Conservation (phyloP, 345 rosid genomes). For the Aquilaria sinensis region DNA sequence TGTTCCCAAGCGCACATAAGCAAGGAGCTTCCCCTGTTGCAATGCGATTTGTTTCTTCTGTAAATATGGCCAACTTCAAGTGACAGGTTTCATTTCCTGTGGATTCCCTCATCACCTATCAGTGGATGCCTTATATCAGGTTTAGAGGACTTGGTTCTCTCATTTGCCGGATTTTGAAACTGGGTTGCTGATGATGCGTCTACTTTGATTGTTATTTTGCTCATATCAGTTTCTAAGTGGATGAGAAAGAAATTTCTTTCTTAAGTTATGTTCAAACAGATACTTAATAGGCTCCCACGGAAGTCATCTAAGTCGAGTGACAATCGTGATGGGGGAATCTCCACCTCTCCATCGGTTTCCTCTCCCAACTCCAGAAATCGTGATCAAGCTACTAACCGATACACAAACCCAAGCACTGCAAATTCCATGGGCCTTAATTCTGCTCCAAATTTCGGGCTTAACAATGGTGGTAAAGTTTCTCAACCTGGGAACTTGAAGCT, state of each 20-base stretch:
- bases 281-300: slow-evolving; percentile 53
- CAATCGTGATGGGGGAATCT: slow-evolving; percentile 42
- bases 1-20: slow-evolving; percentile 17
- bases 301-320: slow-evolving; percentile 53
- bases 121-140: slow-evolving; percentile 5
- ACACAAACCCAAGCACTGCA: slow-evolving; percentile 23
- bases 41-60: slow-evolving; percentile 1
- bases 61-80: slow-evolving; percentile 7
- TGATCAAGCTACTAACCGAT: slow-evolving; percentile 25
- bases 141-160: slow-evolving; percentile 4
- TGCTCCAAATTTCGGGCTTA: slow-evolving; percentile 23
- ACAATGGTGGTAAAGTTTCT: slow-evolving; percentile 36
- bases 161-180: background rate
- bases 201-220: slow-evolving; percentile 13
- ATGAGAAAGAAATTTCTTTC: slow-evolving; percentile 8
- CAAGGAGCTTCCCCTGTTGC: slow-evolving; percentile 13
- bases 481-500: slow-evolving; percentile 36
- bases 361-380: slow-evolving; percentile 33
- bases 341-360: slow-evolving; percentile 30
- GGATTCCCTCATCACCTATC: slow-evolving; percentile 9
- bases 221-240: slow-evolving; percentile 5
- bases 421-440: slow-evolving; percentile 21
- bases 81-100: background rate
- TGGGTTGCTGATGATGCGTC: slow-evolving; percentile 8
- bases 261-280: slow-evolving; percentile 48